Conservation (phyloP, 192 early-diverging fungal species). For the Dissophora ornata region DNA sequence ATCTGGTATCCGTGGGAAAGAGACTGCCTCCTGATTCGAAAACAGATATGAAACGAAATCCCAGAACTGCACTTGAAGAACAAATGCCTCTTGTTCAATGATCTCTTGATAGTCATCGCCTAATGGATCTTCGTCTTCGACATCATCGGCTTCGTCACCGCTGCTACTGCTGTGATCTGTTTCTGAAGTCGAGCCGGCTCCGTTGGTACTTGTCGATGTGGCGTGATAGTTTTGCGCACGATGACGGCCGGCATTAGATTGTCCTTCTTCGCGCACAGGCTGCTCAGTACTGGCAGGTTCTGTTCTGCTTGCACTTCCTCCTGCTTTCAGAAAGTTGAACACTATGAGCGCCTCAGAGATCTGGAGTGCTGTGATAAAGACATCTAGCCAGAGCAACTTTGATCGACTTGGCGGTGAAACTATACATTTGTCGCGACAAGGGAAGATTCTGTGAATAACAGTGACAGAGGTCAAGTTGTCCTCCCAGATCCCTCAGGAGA, state of each 20-base stretch:
- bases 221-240: no score
- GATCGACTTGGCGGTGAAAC: constrained; percentile 39
- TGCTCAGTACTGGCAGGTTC: background rate
- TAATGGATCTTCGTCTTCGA: constrained; percentile 21
- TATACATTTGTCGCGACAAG: background rate
- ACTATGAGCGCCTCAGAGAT: constrained; percentile 29
- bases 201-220: no score
- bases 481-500: no score
- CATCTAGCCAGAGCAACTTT: constrained; percentile 31
- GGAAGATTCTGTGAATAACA: background rate
- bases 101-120: constrained; percentile 40
- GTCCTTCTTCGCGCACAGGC: no score
- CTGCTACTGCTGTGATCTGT: background rate
- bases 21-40: constrained; percentile 29
- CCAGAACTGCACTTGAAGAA: constrained; percentile 27
- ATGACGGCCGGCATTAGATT: no score
- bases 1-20: constrained; percentile 13
- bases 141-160: constrained; percentile 4
- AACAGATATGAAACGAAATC: constrained; percentile 36
- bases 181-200: no score
- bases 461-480: no score
- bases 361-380: constrained; percentile 16
- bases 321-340: constrained; percentile 21
- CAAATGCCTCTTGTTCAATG: constrained; percentile 39
- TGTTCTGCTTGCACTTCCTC: background rate